These are phyloP conservation scores for Gaeumannomyces sp. DNA, from an alignment of 2,329 filamentous ascomycete species.

Conservation along the genomic window DNA sequence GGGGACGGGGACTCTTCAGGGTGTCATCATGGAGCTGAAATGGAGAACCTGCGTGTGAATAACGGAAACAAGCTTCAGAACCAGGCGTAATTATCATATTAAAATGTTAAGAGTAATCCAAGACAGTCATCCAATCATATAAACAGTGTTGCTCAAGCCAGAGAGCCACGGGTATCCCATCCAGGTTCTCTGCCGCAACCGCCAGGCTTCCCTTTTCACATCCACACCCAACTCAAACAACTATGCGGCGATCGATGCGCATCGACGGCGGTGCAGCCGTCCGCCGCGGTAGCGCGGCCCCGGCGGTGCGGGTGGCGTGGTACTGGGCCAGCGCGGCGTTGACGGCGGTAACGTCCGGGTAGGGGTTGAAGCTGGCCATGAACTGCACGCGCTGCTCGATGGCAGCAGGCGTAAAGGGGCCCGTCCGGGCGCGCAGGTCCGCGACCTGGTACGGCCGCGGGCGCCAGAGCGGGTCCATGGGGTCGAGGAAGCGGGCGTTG, in stretches of 20 bases:
- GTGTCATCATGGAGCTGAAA: too few relatives aligned
- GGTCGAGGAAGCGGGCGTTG: slow-evolving; percentile 24
- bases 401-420: slow-evolving; percentile 19
- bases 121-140: too few relatives aligned
- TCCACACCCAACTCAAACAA: not conserved
- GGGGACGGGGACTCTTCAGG: too few relatives aligned
- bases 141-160: too few relatives aligned
- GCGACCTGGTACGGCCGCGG: slow-evolving; percentile 20
- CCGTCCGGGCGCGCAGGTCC: slow-evolving; percentile 19
- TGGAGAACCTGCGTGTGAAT: too few relatives aligned
- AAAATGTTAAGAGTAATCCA: too few relatives aligned
- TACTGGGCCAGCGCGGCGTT: slow-evolving; percentile 22
- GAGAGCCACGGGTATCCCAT: too few relatives aligned
- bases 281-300: not conserved
- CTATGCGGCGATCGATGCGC: not conserved
- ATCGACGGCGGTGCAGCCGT: not conserved
- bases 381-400: slow-evolving; percentile 18
- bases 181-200: too few relatives aligned
- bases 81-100: too few relatives aligned
- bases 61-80: too few relatives aligned
- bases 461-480: slow-evolving; percentile 30
- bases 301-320: slow-evolving; percentile 13
- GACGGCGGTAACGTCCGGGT: slow-evolving; percentile 17
- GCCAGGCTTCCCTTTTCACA: too few relatives aligned
- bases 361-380: slow-evolving; percentile 23